A percentile compares a stretch with the other conserved stretches of the same genome.
phyloP scores from a whole-genome alignment of 2,329 filamentous ascomycete species.

The Elsinoe ampelina region DNA sequence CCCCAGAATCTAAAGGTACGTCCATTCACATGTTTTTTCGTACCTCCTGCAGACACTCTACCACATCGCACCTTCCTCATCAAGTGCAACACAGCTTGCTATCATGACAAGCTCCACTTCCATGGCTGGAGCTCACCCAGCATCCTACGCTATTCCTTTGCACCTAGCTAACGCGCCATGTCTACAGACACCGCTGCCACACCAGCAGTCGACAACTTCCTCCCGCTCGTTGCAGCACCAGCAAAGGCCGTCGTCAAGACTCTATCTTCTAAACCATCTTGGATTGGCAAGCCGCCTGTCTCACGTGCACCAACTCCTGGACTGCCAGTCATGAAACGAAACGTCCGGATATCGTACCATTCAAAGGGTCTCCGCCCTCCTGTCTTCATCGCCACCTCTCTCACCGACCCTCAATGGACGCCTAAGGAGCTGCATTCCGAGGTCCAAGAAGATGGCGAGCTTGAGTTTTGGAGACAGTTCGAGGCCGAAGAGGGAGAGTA shows the following conservation, averaged over 20 bases:
- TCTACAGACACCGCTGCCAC: background rate
- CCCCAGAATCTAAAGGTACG: background rate
- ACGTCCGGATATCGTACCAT: conserved; percentile 52
- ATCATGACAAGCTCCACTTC: background rate
- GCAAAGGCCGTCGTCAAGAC: background rate
- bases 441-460: conserved; percentile 38
- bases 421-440: conserved; percentile 53
- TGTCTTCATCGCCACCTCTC: conserved; percentile 60
- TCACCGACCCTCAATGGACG: conserved; percentile 59
- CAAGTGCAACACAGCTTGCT: background rate
- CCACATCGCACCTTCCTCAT: background rate
- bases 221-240: conserved; percentile 12
- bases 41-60: background rate
- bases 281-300: conserved; percentile 14
- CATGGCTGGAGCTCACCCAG: background rate
- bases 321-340: conserved; percentile 23
- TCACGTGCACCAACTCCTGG: conserved; percentile 3
- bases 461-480: conserved; percentile 51
- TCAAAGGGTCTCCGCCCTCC: conserved; percentile 54
- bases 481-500: conserved; percentile 49
- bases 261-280: conserved; percentile 14
- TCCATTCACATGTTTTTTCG: background rate
- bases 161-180: conserved; percentile 8
- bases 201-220: background rate
- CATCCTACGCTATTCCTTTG: background rate